phyloP scores from a whole-genome alignment of 345 rosid species.

The Schrenkiella parvula region DNA sequence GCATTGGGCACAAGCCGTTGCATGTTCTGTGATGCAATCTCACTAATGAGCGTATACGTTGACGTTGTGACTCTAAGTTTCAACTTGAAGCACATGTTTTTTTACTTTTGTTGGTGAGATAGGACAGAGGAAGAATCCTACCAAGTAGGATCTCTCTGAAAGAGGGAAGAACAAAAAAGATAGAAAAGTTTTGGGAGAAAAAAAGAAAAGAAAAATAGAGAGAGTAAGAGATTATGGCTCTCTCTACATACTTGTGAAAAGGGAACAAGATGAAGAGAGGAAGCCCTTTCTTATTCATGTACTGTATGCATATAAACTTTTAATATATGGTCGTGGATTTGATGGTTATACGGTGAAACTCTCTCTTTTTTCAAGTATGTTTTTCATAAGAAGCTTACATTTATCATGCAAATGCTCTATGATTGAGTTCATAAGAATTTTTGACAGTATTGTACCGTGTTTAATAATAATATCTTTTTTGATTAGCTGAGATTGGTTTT shows the following conservation, averaged over 20 bases:
- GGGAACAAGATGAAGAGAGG: slow-evolving; percentile 12
- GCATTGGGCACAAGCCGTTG: slow-evolving; percentile 72
- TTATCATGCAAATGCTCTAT: background rate
- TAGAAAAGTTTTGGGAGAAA: slow-evolving; percentile 16
- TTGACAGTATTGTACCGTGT: background rate
- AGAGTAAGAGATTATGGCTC: background rate
- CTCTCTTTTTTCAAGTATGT: background rate
- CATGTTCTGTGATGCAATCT: slow-evolving; percentile 56
- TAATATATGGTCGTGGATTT: slow-evolving; percentile 23
- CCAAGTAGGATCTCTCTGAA: slow-evolving; percentile 28
- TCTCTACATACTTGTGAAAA: slow-evolving; percentile 9
- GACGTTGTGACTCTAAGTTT: slow-evolving; percentile 18
- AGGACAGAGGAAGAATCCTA: slow-evolving; percentile 31
- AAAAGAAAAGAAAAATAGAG: background rate
- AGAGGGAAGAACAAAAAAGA: slow-evolving; percentile 4
- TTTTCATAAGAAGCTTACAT: background rate
- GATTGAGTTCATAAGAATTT: background rate
- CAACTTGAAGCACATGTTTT: slow-evolving; percentile 2
- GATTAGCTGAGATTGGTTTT: too few species aligned
- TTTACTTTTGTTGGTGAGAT: slow-evolving; percentile 22
- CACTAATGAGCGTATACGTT: slow-evolving; percentile 19
- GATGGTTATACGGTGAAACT: background rate
- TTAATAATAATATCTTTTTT: too few species aligned
- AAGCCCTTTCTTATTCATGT: slow-evolving; percentile 10
- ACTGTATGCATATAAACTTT: slow-evolving; percentile 3